Base-by-base conservation (phyloP, 1,139 yeast genomes). In the Meyerozyma elateridarum region DNA sequence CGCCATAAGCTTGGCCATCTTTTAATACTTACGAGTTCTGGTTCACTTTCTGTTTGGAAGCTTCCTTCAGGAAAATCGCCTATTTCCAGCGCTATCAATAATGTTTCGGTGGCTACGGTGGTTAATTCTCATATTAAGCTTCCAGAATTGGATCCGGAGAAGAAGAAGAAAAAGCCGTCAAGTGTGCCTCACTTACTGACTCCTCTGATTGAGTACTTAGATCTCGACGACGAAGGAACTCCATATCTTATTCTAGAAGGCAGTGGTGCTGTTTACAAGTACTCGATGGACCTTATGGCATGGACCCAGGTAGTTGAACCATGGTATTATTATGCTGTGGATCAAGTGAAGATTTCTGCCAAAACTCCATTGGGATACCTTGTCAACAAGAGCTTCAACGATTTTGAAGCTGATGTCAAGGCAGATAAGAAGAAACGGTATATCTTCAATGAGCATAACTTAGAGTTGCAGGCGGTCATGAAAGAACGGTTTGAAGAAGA, bases 1-100 rank as follows among this genome's bases (percentile, higher is more conserved):
- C 77, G 50, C 44, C 77, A 61, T 70, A 78, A 28, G 42, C 71
- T 52, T 43, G 73, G 51, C 21, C 76, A 35, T 49, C 68, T 91
- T 2, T 54, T 87, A 42, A 76, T 82, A 2, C 45, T 74, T 21
- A 70, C 79, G 0, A 65, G 66, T 30, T 54, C 61, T 8, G 81
- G 79, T 2, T 49, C 70, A 28, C 36, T 77, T 1, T 67, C 68
- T 45, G 56, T 66, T 2, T 79, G 80, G 79, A 56, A 69, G 39
- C 42, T 76, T 24, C 50, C 54, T 1, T 31, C 37, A 2, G 21
- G 27, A 6, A 30, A 21, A 11, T n/a, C n/a, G n/a, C n/a, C n/a
- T n/a, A 48, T 67, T 21, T 49, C 51, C 15, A 59, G 56, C 2
- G 35, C 68, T 1, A 42, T 72, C 22, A 53, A 51, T 20, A 69